A percentile compares a stretch with the other conserved stretches of the same genome.
These are phyloP conservation scores for Cucumis variabilis DNA, from an alignment of 331 rosid species.

Conservation along the genomic window DNA sequence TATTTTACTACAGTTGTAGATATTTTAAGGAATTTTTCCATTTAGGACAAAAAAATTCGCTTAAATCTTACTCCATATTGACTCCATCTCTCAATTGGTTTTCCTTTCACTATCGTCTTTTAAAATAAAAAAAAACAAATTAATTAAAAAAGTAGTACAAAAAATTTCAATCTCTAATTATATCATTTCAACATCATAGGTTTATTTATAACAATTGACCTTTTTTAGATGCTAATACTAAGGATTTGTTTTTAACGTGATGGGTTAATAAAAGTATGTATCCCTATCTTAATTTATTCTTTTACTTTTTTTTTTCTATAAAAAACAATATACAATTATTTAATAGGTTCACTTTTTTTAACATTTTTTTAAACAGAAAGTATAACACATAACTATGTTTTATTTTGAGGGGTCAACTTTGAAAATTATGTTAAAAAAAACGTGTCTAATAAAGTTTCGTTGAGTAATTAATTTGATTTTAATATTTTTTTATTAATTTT, in stretches of 20 bases:
- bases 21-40: too few species aligned
- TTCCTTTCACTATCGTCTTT: background rate
- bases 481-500: too few species aligned
- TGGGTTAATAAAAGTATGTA: background rate
- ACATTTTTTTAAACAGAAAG: background rate
- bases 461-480: too few species aligned
- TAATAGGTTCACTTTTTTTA: background rate
- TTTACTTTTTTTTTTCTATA: too few species aligned
- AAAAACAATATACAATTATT: background rate
- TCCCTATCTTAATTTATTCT: background rate
- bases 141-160: background rate
- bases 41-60: too few species aligned
- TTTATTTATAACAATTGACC: background rate
- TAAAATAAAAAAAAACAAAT: background rate
- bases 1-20: too few species aligned
- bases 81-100: conserved; percentile 1
- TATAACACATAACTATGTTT: too few species aligned
- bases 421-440: too few species aligned
- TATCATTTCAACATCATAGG: background rate
- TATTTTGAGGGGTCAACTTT: too few species aligned
- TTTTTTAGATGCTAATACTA: background rate
- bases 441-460: too few species aligned
- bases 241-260: background rate
- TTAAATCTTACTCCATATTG: background rate
- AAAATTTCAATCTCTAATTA: background rate